A percentile compares a stretch with the other conserved stretches of the same genome.
phyloP scores from a whole-genome alignment of 2,329 filamentous ascomycete genomes.

The Setomelanomma holmii region DNA sequence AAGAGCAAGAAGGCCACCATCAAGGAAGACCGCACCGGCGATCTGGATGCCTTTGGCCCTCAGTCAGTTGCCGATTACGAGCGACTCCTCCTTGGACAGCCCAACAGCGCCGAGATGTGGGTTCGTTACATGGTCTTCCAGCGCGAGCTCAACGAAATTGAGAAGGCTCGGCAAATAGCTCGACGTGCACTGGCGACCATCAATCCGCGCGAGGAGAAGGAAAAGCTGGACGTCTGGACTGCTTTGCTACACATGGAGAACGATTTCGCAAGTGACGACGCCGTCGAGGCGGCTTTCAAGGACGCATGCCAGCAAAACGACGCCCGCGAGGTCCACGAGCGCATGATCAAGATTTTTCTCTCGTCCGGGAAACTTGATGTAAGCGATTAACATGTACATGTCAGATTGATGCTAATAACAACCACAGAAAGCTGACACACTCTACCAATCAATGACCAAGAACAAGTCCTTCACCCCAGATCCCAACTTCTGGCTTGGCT shows the following conservation, averaged over 20 bases:
- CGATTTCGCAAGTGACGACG: slow-evolving; percentile 83
- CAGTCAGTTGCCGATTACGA: slow-evolving; percentile 93
- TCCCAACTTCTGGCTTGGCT: slow-evolving; percentile 89
- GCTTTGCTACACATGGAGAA: slow-evolving; percentile 94
- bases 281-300: slow-evolving; percentile 85
- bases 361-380: slow-evolving; percentile 85
- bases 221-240: slow-evolving; percentile 96
- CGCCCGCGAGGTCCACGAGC: slow-evolving; percentile 85
- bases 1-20: slow-evolving; percentile 79
- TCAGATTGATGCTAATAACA: slow-evolving; percentile 22
- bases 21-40: slow-evolving; percentile 88
- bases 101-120: slow-evolving; percentile 93
- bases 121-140: slow-evolving; percentile 99
- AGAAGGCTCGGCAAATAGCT: slow-evolving; percentile 86
- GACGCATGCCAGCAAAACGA: slow-evolving; percentile 95
- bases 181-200: slow-evolving; percentile 92
- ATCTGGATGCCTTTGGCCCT: slow-evolving; percentile 86
- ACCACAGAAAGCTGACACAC: slow-evolving; percentile 78
- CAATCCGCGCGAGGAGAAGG: slow-evolving; percentile 85
- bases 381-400: slow-evolving; percentile 48
- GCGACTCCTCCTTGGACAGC: slow-evolving; percentile 86
- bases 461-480: slow-evolving; percentile 81
- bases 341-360: slow-evolving; percentile 92
- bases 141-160: slow-evolving; percentile 86
- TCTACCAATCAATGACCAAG: slow-evolving; percentile 87